A percentile compares a stretch with the other conserved stretches of the same genome.
phyloP scores from a whole-genome alignment of 495 filamentous ascomycete genomes.

The Penicillium manginii region DNA sequence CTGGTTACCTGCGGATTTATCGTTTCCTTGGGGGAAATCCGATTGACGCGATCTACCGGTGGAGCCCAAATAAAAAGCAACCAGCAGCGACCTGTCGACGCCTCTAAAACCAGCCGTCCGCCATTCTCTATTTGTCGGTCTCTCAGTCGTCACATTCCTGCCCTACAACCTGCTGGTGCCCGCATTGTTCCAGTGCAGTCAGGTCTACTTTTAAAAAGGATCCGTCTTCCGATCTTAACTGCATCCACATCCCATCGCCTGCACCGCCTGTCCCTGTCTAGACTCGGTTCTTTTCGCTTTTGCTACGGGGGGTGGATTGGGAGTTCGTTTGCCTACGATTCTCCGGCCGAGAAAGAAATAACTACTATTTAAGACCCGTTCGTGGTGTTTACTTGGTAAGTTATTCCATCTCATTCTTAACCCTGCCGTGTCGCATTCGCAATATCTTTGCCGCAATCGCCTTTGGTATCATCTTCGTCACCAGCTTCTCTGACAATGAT shows the following conservation, averaged over 20 bases:
- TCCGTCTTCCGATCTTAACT: slow-evolving; percentile 47
- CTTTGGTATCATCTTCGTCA: background rate
- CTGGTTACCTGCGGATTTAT: background rate
- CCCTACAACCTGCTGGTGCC: slow-evolving; percentile 44
- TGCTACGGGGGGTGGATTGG: slow-evolving; percentile 32
- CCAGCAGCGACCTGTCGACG: slow-evolving; percentile 35
- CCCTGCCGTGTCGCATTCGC: slow-evolving; percentile 16
- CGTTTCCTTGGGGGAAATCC: slow-evolving; percentile 7
- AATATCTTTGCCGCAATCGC: slow-evolving; percentile 2
- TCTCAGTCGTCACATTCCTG: slow-evolving; percentile 49
- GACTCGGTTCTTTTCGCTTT: slow-evolving; percentile 20
- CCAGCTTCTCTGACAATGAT: slow-evolving; percentile 37
- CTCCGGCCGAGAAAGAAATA: slow-evolving; percentile 16
- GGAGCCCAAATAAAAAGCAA: slow-evolving; percentile 36
- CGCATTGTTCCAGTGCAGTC: slow-evolving; percentile 40
- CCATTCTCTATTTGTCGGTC: slow-evolving; percentile 29
- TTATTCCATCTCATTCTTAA: slow-evolving; percentile 27
- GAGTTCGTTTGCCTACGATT: slow-evolving; percentile 28
- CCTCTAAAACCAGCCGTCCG: slow-evolving; percentile 12
- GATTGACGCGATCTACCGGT: slow-evolving; percentile 20
- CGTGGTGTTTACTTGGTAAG: slow-evolving; percentile 32
- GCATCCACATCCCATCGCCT: slow-evolving; percentile 39
- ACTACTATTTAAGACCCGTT: slow-evolving; percentile 32
- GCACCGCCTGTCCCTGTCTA: slow-evolving; percentile 34
- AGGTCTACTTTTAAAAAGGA: slow-evolving; percentile 38